These are phyloP conservation scores for Fusarium equiseti DNA, from an alignment of 2,329 filamentous ascomycete species.

Conservation along the genomic window DNA sequence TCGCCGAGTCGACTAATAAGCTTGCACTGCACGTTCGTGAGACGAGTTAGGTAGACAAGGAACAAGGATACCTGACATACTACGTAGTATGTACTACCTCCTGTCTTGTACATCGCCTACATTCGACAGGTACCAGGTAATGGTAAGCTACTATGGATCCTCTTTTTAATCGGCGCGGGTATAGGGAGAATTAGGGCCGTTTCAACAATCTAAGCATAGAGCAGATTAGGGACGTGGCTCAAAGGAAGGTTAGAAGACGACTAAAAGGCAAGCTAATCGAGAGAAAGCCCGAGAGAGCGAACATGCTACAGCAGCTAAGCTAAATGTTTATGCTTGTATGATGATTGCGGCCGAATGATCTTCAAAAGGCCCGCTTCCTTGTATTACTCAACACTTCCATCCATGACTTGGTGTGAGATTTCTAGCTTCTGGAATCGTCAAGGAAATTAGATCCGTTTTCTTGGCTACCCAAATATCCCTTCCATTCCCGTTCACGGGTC, in stretches of 20 bases:
- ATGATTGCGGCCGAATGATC: conserved; percentile 19
- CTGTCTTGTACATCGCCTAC: conserved; percentile 2
- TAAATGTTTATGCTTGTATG: conserved; percentile 1
- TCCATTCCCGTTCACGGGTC: conserved; percentile 5
- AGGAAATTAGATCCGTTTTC: conserved; percentile 11
- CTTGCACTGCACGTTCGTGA: conserved; percentile 9
- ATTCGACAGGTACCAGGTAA: background rate
- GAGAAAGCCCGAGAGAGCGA: background rate
- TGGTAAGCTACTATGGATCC: background rate
- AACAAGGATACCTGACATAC: conserved; percentile 28
- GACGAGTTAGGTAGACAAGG: conserved; percentile 24
- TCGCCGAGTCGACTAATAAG: conserved; percentile 39
- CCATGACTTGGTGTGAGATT: background rate
- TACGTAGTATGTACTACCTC: conserved; percentile 18
- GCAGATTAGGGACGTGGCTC: conserved; percentile 12
- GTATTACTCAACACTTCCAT: background rate
- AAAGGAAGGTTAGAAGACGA: background rate
- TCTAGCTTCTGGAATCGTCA: conserved; percentile 32
- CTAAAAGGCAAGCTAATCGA: conserved; percentile 13
- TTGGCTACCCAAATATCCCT: background rate
- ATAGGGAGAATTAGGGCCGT: conserved; percentile 19
- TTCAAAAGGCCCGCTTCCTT: conserved; percentile 20
- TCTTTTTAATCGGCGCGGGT: conserved; percentile 8
- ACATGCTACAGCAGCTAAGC: background rate
- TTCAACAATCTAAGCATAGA: conserved; percentile 12